Evolutionary conservation across 73 alveolate species (phyloP).

Genomic region (Uronychia binucleata): DNA sequence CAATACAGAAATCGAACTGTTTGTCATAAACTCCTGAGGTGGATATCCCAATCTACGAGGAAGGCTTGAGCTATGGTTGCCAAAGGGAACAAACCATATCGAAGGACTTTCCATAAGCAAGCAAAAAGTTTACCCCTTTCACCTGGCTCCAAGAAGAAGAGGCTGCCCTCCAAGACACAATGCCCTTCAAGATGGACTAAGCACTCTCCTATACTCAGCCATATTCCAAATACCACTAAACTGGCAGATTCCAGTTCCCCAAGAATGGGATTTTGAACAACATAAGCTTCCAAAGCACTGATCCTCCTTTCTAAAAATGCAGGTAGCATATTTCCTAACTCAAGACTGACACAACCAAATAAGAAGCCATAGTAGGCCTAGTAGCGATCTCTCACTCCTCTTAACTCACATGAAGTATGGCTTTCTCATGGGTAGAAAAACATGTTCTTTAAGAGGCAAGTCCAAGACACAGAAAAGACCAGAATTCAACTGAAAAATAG

Average conservation of each 20-base stretch:
- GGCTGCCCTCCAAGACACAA: not conserved
- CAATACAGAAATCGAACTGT: no score
- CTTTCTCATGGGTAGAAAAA: not conserved
- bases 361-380: not conserved
- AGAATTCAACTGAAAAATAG: no score
- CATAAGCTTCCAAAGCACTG: not conserved
- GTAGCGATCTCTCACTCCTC: not conserved
- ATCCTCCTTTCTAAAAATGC: not conserved
- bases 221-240: not conserved
- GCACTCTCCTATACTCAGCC: not conserved
- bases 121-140: not conserved
- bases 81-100: no score
- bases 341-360: not conserved
- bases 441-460: no score
- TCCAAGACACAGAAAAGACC: no score
- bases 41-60: no score
- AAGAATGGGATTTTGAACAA: not conserved
- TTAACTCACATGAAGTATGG: not conserved
- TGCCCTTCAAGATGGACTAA: not conserved
- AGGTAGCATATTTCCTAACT: not conserved
- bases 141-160: not conserved
- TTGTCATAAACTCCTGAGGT: no score
- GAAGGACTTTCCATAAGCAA: no score
- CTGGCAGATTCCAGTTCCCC: not conserved
- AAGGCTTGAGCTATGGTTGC: no score